Evolutionary conservation across 345 rosid genomes (phyloP), one percentile per base, ranked within the genome.

Genomic region (Hypericum androsaemum): DNA sequence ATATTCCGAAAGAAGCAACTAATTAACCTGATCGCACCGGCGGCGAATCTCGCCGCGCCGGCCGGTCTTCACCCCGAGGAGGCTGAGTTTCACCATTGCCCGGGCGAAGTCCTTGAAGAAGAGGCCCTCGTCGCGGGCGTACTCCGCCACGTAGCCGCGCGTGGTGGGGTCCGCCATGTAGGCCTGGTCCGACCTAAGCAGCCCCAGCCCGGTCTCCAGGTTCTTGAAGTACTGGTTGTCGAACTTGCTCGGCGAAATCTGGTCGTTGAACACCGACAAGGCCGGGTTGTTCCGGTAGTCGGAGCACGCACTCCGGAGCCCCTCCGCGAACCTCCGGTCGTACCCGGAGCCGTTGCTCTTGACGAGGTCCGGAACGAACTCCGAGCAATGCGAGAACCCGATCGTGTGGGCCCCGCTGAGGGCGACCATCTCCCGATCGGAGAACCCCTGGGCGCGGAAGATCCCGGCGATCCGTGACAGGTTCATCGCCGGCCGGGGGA

Each of bases 331-430:
- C 45, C 37, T 37, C 10, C 77, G 77, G 65, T 78, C 55, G 8
- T 64, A 44, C 42, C 57, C 54, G 35, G 67, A 32, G 7, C 42
- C 28, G 7, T 47, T 47, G 69, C 61, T 49, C 6, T 66, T 71
- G 49, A 35, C 71, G 12, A 81, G 54, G 39, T 77, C 43, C 58
- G 71, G 59, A 0, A 49, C 32, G 47, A 81, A 81, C 54, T 78
- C 79, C 35, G 50, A 66, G 53, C 87, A 81, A 37, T 81, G 81
- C 9, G 87, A 63, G 58, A 80, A 80, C 37, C 87, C 87, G 9
- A 80, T 80, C 1, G 87, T 80, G 64, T 80, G 87, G 3, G 60
- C 53, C 0, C 66, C 66, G 17, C 12, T 10, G 43, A 61, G 17
- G 6, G 64, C 64, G 39, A 61, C 64, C 64, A 61, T 53, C 13